A percentile compares a stretch with the other conserved stretches of the same genome.
Conservation (phyloP, 2,329 filamentous ascomycete genomes). For the Sporothrix brunneoviolacea region DNA sequence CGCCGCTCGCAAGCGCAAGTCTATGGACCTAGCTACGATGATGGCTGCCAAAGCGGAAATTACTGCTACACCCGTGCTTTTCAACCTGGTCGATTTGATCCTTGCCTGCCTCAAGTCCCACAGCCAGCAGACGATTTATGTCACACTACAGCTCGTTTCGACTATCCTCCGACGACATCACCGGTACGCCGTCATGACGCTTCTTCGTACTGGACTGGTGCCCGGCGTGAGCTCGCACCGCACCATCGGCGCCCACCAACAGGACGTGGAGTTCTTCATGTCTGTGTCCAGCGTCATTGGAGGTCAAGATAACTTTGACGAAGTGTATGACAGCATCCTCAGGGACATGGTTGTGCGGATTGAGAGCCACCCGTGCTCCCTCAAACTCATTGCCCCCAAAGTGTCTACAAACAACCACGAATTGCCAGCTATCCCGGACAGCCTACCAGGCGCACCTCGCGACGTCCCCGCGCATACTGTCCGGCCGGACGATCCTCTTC, state of each 20-base stretch:
- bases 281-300: slow-evolving; percentile 62
- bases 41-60: slow-evolving; percentile 68
- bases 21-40: slow-evolving; percentile 77
- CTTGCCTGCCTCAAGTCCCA: slow-evolving; percentile 76
- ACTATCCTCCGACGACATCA: slow-evolving; percentile 84
- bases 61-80: slow-evolving; percentile 73
- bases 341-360: slow-evolving; percentile 63
- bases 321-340: slow-evolving; percentile 64
- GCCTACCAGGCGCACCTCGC: slow-evolving; percentile 53
- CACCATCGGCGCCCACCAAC: slow-evolving; percentile 67
- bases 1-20: slow-evolving; percentile 74
- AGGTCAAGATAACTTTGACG: slow-evolving; percentile 62
- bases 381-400: slow-evolving; percentile 59
- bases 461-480: slow-evolving; percentile 57
- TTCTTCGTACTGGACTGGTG: slow-evolving; percentile 61
- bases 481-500: slow-evolving; percentile 54
- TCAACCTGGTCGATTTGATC: slow-evolving; percentile 88
- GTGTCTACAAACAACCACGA: slow-evolving; percentile 50
- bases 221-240: slow-evolving; percentile 32
- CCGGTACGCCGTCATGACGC: slow-evolving; percentile 70
- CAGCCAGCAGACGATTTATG: slow-evolving; percentile 82
- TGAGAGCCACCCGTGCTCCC: slow-evolving; percentile 67
- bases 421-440: slow-evolving; percentile 47
- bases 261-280: slow-evolving; percentile 67
- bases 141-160: slow-evolving; percentile 80